Evolutionary conservation across 2,329 filamentous ascomycete genomes (phyloP).

Genomic region (Didymella lethalis): DNA sequence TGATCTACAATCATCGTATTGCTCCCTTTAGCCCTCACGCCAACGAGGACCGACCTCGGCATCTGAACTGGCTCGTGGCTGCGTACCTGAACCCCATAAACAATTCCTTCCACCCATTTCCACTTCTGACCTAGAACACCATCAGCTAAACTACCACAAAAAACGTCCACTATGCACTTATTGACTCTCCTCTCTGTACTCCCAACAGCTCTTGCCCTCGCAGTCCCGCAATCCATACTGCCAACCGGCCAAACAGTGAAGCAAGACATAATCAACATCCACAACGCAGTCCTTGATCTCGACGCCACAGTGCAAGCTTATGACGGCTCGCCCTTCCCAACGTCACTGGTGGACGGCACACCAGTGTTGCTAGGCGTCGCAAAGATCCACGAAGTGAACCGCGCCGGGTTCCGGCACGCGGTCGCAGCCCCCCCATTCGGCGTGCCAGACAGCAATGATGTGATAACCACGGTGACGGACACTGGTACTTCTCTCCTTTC

Average conservation of each 20-base stretch:
- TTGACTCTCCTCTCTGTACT: not conserved
- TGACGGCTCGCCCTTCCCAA: conserved; percentile 14
- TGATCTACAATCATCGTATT: conserved; percentile 1
- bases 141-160: not conserved
- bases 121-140: not conserved
- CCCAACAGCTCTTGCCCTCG: conserved; percentile 10
- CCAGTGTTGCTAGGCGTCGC: conserved; percentile 28
- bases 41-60: conserved; percentile 5
- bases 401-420: conserved; percentile 26
- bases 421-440: conserved; percentile 20
- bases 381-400: conserved; percentile 30
- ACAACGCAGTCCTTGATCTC: conserved; percentile 25
- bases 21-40: not conserved
- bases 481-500: conserved; percentile 16
- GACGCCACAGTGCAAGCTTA: conserved; percentile 20
- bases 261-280: conserved; percentile 30
- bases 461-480: conserved; percentile 20
- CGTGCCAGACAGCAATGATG: conserved; percentile 13
- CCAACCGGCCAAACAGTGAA: conserved; percentile 22
- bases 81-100: not conserved
- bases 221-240: conserved; percentile 11
- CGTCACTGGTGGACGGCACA: conserved; percentile 25
- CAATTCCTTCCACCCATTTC: not conserved
- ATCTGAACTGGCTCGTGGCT: not conserved
- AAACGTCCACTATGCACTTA: conserved; percentile 1